phyloP scores from a whole-genome alignment of 192 early-diverging fungal genomes.

The Nowakowskiella sp. region DNA sequence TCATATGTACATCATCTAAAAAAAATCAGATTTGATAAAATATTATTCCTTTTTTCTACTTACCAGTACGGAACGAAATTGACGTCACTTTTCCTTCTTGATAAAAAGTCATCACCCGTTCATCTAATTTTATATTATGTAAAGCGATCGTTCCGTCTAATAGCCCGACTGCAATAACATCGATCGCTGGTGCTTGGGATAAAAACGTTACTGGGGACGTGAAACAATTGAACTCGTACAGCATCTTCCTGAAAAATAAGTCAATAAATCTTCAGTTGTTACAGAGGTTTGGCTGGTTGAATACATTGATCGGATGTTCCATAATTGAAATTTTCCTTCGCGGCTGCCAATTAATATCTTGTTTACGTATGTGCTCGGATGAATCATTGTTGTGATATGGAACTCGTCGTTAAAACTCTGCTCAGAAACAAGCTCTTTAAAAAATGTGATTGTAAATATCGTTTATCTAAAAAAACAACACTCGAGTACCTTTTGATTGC shows the following conservation, averaged over 20 bases:
- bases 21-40: not conserved
- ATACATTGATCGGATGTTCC: slow-evolving; percentile 76
- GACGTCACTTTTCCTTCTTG: slow-evolving; percentile 89
- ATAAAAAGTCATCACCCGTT: slow-evolving; percentile 60
- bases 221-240: slow-evolving; percentile 73
- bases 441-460: slow-evolving; percentile 1
- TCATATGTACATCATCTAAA: slow-evolving; percentile 69
- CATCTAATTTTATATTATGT: slow-evolving; percentile 79
- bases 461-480: slow-evolving; percentile 3
- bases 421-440: slow-evolving; percentile 57
- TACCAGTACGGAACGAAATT: slow-evolving; percentile 82
- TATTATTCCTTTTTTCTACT: slow-evolving; percentile 4
- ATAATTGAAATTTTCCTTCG: slow-evolving; percentile 85
- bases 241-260: slow-evolving; percentile 44
- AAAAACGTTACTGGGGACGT: slow-evolving; percentile 69
- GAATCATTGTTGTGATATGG: slow-evolving; percentile 65
- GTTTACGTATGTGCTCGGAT: slow-evolving; percentile 96
- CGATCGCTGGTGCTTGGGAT: slow-evolving; percentile 81
- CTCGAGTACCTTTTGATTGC: slow-evolving; percentile 47
- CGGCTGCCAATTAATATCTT: slow-evolving; percentile 83
- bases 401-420: slow-evolving; percentile 70
- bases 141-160: slow-evolving; percentile 79
- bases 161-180: slow-evolving; percentile 87
- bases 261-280: slow-evolving; percentile 8
- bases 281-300: slow-evolving; percentile 12